These are phyloP conservation scores for Neurospora sp. DNA, from an alignment of 2,329 filamentous ascomycete genomes.

Conservation along the genomic window DNA sequence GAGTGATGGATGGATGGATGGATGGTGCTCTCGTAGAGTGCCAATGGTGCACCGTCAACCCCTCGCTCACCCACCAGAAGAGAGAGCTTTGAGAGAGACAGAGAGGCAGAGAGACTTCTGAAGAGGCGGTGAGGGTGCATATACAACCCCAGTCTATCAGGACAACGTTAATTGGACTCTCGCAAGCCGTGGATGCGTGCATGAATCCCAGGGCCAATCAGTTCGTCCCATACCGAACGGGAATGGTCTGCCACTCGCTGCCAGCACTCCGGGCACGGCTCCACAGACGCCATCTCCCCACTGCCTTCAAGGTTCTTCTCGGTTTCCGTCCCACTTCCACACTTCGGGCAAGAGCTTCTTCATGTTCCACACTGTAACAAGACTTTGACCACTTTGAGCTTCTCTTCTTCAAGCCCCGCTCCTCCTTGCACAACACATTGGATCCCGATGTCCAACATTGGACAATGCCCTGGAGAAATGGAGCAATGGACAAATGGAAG, in stretches of 20 bases:
- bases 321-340: not conserved
- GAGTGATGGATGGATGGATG: constrained; percentile 1
- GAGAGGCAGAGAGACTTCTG: not conserved
- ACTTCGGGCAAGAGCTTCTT: not conserved
- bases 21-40: not conserved
- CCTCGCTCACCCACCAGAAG: not conserved
- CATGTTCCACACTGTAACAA: constrained; percentile 14
- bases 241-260: constrained; percentile 4
- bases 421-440: not conserved
- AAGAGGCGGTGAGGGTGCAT: constrained; percentile 23
- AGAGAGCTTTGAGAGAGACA: not conserved
- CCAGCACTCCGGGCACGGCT: constrained; percentile 4
- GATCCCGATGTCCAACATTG: not conserved
- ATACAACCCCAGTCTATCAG: constrained; percentile 12
- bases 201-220: constrained; percentile 15
- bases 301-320: not conserved
- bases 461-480: not conserved
- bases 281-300: constrained; percentile 1
- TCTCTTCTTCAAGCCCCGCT: constrained; percentile 4
- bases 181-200: constrained; percentile 13
- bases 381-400: constrained; percentile 2
- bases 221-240: not conserved
- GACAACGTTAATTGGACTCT: constrained; percentile 14
- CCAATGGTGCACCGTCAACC: constrained; percentile 1
- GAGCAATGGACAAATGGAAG: not conserved